These are phyloP conservation scores for Phytopythium montanum DNA, from an alignment of 352 stramenopile genomes.

Conservation along the genomic window DNA sequence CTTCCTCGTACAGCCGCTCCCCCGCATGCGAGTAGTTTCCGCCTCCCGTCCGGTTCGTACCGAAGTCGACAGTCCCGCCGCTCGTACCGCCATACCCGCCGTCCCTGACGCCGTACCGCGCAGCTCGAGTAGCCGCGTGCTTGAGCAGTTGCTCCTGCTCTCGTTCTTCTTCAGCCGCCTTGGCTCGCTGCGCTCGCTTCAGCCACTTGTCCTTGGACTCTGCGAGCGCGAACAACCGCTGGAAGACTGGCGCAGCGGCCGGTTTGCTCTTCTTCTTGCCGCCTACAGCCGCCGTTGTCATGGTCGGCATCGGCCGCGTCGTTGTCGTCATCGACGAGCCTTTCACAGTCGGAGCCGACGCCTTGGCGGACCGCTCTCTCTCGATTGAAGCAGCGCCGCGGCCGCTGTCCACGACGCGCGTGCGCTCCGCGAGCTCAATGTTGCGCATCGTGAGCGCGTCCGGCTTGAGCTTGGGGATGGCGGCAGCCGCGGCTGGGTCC, in stretches of 20 bases:
- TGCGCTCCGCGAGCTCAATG: slow-evolving; percentile 32
- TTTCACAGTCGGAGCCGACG: neutral
- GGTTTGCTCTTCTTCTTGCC: slow-evolving; percentile 32
- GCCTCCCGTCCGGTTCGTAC: slow-evolving; percentile 37
- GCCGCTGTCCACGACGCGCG: slow-evolving; percentile 10
- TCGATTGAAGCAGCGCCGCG: neutral
- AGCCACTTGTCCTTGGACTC: slow-evolving; percentile 76
- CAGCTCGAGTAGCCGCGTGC: neutral
- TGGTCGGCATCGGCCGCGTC: neutral
- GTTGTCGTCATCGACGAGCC: neutral
- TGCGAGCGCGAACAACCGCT: slow-evolving; percentile 65
- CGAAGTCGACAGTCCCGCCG: neutral
- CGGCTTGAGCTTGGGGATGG: slow-evolving; percentile 1
- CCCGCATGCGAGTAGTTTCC: slow-evolving; percentile 56
- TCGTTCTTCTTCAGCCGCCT: slow-evolving; percentile 46
- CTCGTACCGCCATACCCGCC: neutral
- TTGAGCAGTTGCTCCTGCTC: slow-evolving; percentile 25
- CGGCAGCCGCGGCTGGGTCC: slow-evolving; percentile 14
- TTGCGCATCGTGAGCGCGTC: slow-evolving; percentile 33
- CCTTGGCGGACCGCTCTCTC: neutral
- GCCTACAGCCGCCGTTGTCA: slow-evolving; percentile 8
- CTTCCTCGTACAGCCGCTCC: slow-evolving; percentile 72
- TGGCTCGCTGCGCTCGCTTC: slow-evolving; percentile 59
- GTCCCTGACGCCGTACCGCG: neutral
- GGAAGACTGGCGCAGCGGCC: slow-evolving; percentile 36